These are phyloP conservation scores for Larix kaempferi DNA, from an alignment of 75 land plant species.

Conservation along the genomic window DNA sequence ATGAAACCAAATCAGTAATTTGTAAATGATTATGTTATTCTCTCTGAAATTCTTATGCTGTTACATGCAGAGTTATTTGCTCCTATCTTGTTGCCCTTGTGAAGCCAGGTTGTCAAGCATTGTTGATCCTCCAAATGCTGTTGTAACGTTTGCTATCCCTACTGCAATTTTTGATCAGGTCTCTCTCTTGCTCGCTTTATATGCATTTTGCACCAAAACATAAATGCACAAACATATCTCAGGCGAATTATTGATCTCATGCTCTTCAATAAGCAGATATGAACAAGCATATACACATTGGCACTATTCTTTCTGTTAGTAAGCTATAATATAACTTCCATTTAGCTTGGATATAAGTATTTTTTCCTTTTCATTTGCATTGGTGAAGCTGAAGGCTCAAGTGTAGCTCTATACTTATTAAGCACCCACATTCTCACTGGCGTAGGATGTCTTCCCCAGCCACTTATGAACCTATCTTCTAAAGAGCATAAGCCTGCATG, in stretches of 20 bases:
- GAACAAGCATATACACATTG: no score
- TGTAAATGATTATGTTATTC: neutral
- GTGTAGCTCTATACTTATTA: no score
- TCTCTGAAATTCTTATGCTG: neutral
- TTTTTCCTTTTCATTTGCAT: no score
- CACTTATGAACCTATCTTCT: no score
- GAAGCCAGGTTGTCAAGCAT: slow-evolving; percentile 46
- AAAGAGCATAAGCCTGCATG: no score
- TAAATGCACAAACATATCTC: neutral
- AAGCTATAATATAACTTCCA: no score
- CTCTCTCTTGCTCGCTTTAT: neutral
- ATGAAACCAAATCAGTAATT: neutral
- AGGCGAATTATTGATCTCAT: neutral
- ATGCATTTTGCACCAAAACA: neutral
- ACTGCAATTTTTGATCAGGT: slow-evolving; percentile 40
- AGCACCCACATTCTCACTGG: no score
- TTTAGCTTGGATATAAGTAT: no score
- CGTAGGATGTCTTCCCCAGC: no score
- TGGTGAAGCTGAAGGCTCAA: no score
- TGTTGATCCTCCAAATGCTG: slow-evolving; percentile 42
- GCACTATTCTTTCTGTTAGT: no score
- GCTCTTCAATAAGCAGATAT: neutral
- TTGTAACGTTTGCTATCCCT: slow-evolving; percentile 39
- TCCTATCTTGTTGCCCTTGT: slow-evolving; percentile 40
- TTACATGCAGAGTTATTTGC: slow-evolving; percentile 28